A percentile compares a stretch with the other conserved stretches of the same genome.
phyloP scores from a whole-genome alignment of 768 basidiomycete genomes.

The Infundibulicybe gibba region DNA sequence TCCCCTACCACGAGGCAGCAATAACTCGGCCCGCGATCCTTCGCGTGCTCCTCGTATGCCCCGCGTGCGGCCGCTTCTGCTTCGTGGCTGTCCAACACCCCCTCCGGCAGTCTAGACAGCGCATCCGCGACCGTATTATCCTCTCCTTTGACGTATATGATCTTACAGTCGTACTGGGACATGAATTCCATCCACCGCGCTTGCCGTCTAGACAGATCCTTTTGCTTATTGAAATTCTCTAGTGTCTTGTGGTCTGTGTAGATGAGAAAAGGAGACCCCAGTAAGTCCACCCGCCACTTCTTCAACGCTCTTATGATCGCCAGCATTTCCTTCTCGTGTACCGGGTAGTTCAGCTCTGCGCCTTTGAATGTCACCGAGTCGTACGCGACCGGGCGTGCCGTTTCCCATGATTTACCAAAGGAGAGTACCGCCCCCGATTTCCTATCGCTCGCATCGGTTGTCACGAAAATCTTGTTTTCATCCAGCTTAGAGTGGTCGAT shows the following conservation, averaged over 20 bases:
- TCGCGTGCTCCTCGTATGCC: no score
- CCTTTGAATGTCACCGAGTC: slow-evolving; percentile 4
- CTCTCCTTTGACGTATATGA: slow-evolving; percentile 28
- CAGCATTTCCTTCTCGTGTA: slow-evolving; percentile 30
- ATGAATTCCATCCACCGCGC: slow-evolving; percentile 29
- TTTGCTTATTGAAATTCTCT: slow-evolving; percentile 24
- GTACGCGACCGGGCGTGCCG: slow-evolving; percentile 4
- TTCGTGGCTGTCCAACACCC: no score
- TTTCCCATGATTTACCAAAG: slow-evolving; percentile 5
- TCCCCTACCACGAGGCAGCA: no score
- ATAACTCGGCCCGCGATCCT: no score
- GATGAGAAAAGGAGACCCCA: slow-evolving; percentile 18
- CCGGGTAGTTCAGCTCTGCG: slow-evolving; percentile 5
- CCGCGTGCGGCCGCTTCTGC: no score
- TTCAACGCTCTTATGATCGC: slow-evolving; percentile 25
- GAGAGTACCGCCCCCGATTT: slow-evolving; percentile 4
- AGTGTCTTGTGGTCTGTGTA: slow-evolving; percentile 34
- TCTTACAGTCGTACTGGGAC: slow-evolving; percentile 25
- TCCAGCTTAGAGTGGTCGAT: slow-evolving; percentile 23
- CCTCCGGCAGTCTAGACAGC: no score
- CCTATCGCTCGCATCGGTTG: slow-evolving; percentile 20
- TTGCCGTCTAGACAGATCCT: slow-evolving; percentile 23
- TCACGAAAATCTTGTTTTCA: slow-evolving; percentile 23
- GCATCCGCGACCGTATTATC: no score
- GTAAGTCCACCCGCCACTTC: slow-evolving; percentile 20